phyloP scores from a whole-genome alignment of 2,329 filamentous ascomycete genomes.

The Ramichloridium luteum region DNA sequence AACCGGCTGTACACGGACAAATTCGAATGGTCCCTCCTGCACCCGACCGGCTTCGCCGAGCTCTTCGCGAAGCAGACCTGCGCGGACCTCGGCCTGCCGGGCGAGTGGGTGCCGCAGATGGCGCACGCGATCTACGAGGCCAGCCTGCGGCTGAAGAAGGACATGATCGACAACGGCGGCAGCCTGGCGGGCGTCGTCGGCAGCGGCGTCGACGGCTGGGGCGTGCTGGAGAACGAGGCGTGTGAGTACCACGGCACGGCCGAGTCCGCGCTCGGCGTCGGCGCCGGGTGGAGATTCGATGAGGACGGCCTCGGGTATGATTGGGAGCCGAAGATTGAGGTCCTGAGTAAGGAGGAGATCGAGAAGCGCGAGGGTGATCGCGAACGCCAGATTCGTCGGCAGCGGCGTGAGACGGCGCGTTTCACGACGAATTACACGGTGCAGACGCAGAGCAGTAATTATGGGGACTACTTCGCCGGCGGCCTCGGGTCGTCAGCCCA shows the following conservation, averaged over 20 bases:
- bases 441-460: conserved; percentile 31
- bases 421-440: conserved; percentile 43
- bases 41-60: conserved; percentile 84
- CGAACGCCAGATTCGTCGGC: conserved; percentile 74
- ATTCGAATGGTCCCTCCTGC: conserved; percentile 92
- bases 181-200: conserved; percentile 54
- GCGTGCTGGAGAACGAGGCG: conserved; percentile 79
- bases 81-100: conserved; percentile 74
- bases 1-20: conserved; percentile 92
- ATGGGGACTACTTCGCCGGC: conserved; percentile 46
- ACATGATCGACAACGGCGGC: conserved; percentile 75
- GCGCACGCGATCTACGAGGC: conserved; percentile 96
- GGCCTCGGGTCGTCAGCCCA: conserved; percentile 23
- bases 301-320: conserved; percentile 63
- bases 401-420: conserved; percentile 80
- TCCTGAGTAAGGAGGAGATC: conserved; percentile 85
- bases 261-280: conserved; percentile 39
- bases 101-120: conserved; percentile 90
- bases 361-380: conserved; percentile 92
- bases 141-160: conserved; percentile 84
- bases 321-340: conserved; percentile 41
- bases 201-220: conserved; percentile 52
- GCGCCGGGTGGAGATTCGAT: conserved; percentile 92
- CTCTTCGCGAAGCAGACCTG: conserved; percentile 87
- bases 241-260: conserved; percentile 44